Base-by-base conservation (phyloP, 148 eudicot genomes). In the Nyssa sinensis region DNA sequence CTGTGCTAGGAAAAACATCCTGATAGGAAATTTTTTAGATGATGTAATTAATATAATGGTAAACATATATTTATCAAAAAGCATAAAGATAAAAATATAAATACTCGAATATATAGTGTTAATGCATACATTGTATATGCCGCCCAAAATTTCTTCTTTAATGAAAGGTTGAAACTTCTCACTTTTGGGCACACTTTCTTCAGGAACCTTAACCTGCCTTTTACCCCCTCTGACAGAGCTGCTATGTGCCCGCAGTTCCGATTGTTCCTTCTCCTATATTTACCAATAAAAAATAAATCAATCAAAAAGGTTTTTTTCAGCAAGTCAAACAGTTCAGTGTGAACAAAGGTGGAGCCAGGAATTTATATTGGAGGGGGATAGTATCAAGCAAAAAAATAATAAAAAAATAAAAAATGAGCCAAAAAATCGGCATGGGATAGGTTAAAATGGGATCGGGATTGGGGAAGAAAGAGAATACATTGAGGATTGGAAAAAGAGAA, bases 211-310 rank as follows among this genome's bases (percentile, higher is more conserved):
- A 70, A 51, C 75, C 77, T 77, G 83, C 67, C 78, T 80, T 76
- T 80, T 84, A 78, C 84, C 57, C 28, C 77, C 79, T 79, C 83
- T 82, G 28, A 84, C 34, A 19, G 97, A 94, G 78, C 93, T 92
- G 77, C 97, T 94, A 77, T 83, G 88, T 19, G 93, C 97, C 79
- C 97, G 96, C 66, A 94, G 81, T 79, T 87, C 97, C 33, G 96
- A 90, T 30, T 88, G 92, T 77, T 90, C 93, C 57, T 78, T 81
- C 76, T 88, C 98, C 98, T 94, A 86, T 70, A 62, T 13, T 17
- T 24, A 72, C 14, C 71, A 76, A 60, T 64, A 27, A 76, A 61
- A 23, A 75, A 41, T 47, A 53, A 33, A 67, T 27, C 64, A n/a
- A n/a, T n/a, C n/a, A n/a, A 60, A 33, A 62, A 14, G 28, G 66